A percentile compares a stretch with the other conserved stretches of the same genome.
These are phyloP conservation scores for Paraphaeosphaeria minitans DNA, from an alignment of 2,329 filamentous ascomycete species.

Conservation along the genomic window DNA sequence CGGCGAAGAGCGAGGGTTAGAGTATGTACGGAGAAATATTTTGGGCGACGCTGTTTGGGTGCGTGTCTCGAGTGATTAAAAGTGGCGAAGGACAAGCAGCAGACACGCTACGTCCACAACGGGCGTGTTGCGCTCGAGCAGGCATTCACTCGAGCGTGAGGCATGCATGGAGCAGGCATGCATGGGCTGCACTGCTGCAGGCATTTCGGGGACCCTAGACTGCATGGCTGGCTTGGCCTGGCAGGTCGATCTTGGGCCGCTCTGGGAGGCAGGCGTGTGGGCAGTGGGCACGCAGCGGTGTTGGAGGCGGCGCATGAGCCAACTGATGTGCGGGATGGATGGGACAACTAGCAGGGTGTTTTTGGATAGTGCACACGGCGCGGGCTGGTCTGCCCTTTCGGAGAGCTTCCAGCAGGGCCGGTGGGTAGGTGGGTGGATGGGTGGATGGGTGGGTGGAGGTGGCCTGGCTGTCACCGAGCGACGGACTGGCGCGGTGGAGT, in stretches of 20 bases:
- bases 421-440: too few species aligned
- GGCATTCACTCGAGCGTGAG: conserved; percentile 35
- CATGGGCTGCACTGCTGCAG: conserved; percentile 19
- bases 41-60: conserved; percentile 41
- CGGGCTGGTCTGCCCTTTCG: conserved; percentile 13
- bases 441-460: too few species aligned
- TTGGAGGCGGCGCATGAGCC: conserved; percentile 42
- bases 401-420: conserved; percentile 21
- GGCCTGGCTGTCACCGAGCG: conserved; percentile 10
- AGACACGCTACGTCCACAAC: conserved; percentile 39
- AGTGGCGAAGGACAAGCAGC: conserved; percentile 40
- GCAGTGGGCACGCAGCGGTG: conserved; percentile 33
- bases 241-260: conserved; percentile 40
- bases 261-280: conserved; percentile 37
- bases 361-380: conserved; percentile 12
- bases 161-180: conserved; percentile 30
- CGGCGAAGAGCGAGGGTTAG: conserved; percentile 37
- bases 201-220: not conserved
- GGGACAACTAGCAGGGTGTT: conserved; percentile 17
- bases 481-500: conserved; percentile 2
- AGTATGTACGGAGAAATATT: conserved; percentile 34
- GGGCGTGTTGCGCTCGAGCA: conserved; percentile 26
- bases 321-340: conserved; percentile 49
- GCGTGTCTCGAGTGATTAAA: conserved; percentile 44
- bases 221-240: conserved; percentile 31